These are phyloP conservation scores for Excoecaria cochinchinensis DNA, from an alignment of 345 rosid species.

Conservation along the genomic window DNA sequence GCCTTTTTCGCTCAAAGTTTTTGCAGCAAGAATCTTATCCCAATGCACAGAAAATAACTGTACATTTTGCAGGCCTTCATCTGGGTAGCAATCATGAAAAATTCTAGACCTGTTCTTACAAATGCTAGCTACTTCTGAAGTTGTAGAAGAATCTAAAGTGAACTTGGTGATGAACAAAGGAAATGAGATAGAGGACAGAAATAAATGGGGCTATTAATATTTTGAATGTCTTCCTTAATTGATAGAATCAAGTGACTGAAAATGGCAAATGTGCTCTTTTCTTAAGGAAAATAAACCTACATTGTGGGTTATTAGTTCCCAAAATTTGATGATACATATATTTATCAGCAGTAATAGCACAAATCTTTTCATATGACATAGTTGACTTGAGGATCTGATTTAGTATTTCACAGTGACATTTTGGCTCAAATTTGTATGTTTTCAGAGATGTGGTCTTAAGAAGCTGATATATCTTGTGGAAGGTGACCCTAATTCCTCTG, in stretches of 20 bases:
- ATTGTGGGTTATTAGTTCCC: not conserved
- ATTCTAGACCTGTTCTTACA: too few relatives aligned
- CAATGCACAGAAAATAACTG: too few relatives aligned
- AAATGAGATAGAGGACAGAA: not conserved
- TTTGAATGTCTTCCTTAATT: not conserved
- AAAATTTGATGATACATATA: not conserved
- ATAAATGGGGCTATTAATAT: not conserved
- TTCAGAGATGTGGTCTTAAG: constrained; percentile 79
- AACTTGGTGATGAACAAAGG: not conserved
- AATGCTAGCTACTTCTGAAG: too few relatives aligned
- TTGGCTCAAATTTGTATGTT: not conserved
- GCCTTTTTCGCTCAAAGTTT: not conserved
- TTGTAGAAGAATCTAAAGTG: not conserved
- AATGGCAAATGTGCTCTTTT: not conserved
- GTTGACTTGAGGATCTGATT: constrained; percentile 3
- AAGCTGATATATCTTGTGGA: constrained; percentile 84
- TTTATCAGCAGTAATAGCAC: not conserved
- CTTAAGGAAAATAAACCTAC: not conserved
- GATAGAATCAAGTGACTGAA: not conserved
- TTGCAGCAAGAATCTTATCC: too few relatives aligned
- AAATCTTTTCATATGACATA: not conserved
- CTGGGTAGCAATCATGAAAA: too few relatives aligned
- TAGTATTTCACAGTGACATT: constrained; percentile 7
- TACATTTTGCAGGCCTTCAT: too few relatives aligned
- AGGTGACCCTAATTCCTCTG: constrained; percentile 82